Evolutionary conservation across 2,329 filamentous ascomycete genomes (phyloP), one percentile per base, ranked within the genome.

Genomic region (Arthrobotrys pseudoclavata): DNA sequence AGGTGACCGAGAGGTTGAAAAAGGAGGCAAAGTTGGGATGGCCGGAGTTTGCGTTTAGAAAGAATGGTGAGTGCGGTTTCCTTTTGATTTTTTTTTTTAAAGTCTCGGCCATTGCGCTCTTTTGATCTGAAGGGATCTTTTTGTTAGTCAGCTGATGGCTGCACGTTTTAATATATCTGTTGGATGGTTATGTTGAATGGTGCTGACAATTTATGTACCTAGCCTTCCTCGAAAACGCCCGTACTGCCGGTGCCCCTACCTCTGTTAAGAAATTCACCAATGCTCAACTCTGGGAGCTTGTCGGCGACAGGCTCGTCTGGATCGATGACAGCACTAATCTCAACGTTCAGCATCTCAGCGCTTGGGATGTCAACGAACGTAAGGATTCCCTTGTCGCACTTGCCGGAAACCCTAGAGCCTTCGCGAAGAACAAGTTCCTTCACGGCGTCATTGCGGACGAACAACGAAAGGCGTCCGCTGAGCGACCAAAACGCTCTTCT

Each of bases 321-420:
- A 69, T 78, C 24, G 75, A 78, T 60, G 66, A 76, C 20, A 69
- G 68, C 47, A 47, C 40, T 9, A 72, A 78, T 22, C 53, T 78
- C 15, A 71, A 72, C 68, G 68, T 78, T 13, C 75, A 78, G 48
- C 75, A 78, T 34, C 68, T 78, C 15, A 71, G 69, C 9, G 61
- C 75, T 18, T 78, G 75, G 75, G 69, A 78, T 18, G 67, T 71
- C 47, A 72, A 71, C 68, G 75, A 78, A 57, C 67, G 75, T 6
- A 72, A 63, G 34, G 68, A 72, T 48, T 71, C 75, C 2, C 68
- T 78, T 18, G 68, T 71, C 26, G 75, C 75, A 15, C 62, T 78
- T 10, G 75, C 75, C 1, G 69, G 63, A 1, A 72, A 78, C 26
- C 75, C 75, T 29, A 15, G 69, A 9, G 75, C 67, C 5, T 55